Base-by-base conservation (phyloP, 2,329 filamentous ascomycete species). In the Mariannaea elegans region DNA sequence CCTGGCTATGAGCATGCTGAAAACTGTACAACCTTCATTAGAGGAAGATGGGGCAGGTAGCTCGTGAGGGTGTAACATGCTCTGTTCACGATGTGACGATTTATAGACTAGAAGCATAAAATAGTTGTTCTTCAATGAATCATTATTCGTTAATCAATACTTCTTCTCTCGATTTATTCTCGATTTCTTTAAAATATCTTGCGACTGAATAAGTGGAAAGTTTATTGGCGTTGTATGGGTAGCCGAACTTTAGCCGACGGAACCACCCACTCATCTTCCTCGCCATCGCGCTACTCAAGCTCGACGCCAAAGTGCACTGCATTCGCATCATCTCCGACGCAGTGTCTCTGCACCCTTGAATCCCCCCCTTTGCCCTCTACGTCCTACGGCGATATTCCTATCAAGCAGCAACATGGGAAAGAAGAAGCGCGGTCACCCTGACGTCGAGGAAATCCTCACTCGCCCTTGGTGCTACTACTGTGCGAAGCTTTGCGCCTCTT, bases 381-480 rank as follows among this genome's bases (percentile, higher is more conserved):
- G 9, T 27, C 24, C 9, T 27, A 27, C 5, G 24, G 24, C 24
- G 5, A 27, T 6, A 6, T 9, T 27, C 5, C 24, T 27, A 5
- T 27, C 6, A 9, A 27, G 24, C 5, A 27, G 5, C 24, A 27
- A 27, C 18, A 94, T 95, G 89, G 91, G 90, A 71, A 97, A 97
- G 81, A 96, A 95, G 82, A 94, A 93, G 86, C 91, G 93, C 77
- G 87, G 89, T 67, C 90, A 92, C 73, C 92, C 93, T 64, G 88
- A 94, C 71, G 83, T 97, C 68, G 92, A 98, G 80, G 93, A 98
- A 79, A 83, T 97, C 69, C 86, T 99, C 63, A 82, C 84, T 67
- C 90, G 94, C 58, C 91, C 94, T 48, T 98, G 94, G 94, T 99
- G 95, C 81, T 99, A 97, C 80, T 99, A 99, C 82, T 99, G 95